Evolutionary conservation across 371 early-diverging fungal species (phyloP).

Genomic region (Mucor piriformis): DNA sequence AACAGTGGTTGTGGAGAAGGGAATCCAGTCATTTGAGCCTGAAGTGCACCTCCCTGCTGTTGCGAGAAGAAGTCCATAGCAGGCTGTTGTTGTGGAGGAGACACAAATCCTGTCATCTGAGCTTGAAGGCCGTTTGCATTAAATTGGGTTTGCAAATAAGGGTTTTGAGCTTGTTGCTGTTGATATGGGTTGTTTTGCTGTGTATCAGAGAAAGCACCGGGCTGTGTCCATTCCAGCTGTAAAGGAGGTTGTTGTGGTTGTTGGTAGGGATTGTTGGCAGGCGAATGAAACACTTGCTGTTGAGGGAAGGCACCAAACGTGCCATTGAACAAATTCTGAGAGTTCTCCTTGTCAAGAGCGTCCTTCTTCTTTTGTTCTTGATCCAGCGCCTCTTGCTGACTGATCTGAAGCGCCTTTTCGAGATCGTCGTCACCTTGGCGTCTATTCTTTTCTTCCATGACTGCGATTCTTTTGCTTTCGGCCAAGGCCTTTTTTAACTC

Average conservation of each 20-base stretch:
- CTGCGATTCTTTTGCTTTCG: slow-evolving; percentile 45
- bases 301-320: slow-evolving; percentile 20
- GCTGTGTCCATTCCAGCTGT: slow-evolving; percentile 24
- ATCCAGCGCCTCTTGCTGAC: slow-evolving; percentile 46
- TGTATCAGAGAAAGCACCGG: neutral
- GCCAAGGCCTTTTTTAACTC: slow-evolving; percentile 42
- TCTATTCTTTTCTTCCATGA: slow-evolving; percentile 36
- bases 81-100: slow-evolving; percentile 38
- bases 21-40: slow-evolving; percentile 33
- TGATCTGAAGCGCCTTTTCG: slow-evolving; percentile 44
- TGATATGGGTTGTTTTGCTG: slow-evolving; percentile 36
- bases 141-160: slow-evolving; percentile 24
- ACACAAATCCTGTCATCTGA: slow-evolving; percentile 44
- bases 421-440: slow-evolving; percentile 47
- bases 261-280: slow-evolving; percentile 38
- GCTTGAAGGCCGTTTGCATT: slow-evolving; percentile 26
- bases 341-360: slow-evolving; percentile 41
- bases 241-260: slow-evolving; percentile 24
- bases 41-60: slow-evolving; percentile 24
- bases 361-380: slow-evolving; percentile 38
- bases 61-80: slow-evolving; percentile 15
- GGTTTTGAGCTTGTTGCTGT: slow-evolving; percentile 31
- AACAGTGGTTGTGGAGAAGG: slow-evolving; percentile 1
- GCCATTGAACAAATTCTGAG: slow-evolving; percentile 18
- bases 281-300: slow-evolving; percentile 13